Evolutionary conservation across 2,329 filamentous ascomycete species (phyloP).

Genomic region (Penicillium sp.): DNA sequence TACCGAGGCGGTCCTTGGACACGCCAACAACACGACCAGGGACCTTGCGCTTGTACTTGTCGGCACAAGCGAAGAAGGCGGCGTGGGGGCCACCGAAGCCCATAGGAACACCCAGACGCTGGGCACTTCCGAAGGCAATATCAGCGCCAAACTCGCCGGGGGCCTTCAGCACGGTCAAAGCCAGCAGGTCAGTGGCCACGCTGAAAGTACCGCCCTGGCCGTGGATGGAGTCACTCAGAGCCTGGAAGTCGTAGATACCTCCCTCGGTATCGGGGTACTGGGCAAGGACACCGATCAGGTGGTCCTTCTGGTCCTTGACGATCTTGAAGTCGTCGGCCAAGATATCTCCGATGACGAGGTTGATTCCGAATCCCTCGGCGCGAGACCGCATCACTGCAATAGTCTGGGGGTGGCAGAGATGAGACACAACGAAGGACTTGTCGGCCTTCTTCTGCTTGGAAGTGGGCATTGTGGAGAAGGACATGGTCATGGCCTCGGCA

Average conservation of each 20-base stretch:
- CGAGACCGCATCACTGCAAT: conserved; percentile 79
- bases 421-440: conserved; percentile 82
- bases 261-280: conserved; percentile 93
- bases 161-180: conserved; percentile 80
- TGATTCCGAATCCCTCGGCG: conserved; percentile 88
- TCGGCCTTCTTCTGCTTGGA: conserved; percentile 70
- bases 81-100: conserved; percentile 94
- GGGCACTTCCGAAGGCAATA: conserved; percentile 89
- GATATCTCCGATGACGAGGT: conserved; percentile 71
- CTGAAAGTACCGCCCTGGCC: conserved; percentile 75
- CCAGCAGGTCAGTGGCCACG: conserved; percentile 85
- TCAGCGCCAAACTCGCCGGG: conserved; percentile 94
- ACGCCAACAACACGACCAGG: conserved; percentile 87
- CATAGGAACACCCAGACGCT: conserved; percentile 87
- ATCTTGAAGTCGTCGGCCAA: conserved; percentile 62
- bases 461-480: conserved; percentile 70
- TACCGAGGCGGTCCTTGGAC: conserved; percentile 84
- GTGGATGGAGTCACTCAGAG: conserved; percentile 75
- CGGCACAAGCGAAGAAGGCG: conserved; percentile 89
- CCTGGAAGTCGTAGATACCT: conserved; percentile 71
- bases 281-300: conserved; percentile 85
- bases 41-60: conserved; percentile 92
- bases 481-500: conserved; percentile 93
- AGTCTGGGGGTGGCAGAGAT: conserved; percentile 81
- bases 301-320: conserved; percentile 73